Evolutionary conservation across 306 rosid species (phyloP).

Genomic region (Pachyrhizus erosus): DNA sequence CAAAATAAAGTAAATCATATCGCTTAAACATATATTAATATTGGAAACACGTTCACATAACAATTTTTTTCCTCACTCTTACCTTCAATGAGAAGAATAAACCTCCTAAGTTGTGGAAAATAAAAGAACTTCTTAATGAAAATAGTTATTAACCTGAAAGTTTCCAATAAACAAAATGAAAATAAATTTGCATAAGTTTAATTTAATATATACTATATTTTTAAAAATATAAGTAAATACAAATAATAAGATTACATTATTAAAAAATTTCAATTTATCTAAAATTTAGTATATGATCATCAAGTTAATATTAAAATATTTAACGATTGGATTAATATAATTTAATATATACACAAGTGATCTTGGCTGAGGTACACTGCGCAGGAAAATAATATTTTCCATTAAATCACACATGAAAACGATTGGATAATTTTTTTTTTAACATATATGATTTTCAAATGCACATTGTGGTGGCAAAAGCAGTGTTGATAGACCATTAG

Average conservation of each 20-base stretch:
- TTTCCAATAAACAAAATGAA: constrained; percentile 21
- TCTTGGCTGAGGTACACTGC: background rate
- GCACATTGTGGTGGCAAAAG: background rate
- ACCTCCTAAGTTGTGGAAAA: constrained; percentile 93
- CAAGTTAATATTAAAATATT: too few species aligned
- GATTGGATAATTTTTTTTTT: constrained; percentile 4
- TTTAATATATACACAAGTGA: too few species aligned
- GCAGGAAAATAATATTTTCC: background rate
- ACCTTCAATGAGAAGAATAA: constrained; percentile 99
- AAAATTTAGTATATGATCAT: too few species aligned
- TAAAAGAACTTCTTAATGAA: constrained; percentile 82
- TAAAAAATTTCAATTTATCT: too few species aligned
- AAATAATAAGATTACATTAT: too few species aligned
- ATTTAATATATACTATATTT: too few species aligned
- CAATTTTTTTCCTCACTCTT: constrained; percentile 12
- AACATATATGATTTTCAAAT: background rate
- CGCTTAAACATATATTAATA: constrained; percentile 14
- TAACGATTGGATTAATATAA: too few species aligned
- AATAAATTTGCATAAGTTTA: background rate
- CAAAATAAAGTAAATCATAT: constrained; percentile 21
- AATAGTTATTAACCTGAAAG: constrained; percentile 73
- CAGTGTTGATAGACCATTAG: constrained; percentile 4
- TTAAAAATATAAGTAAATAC: too few species aligned
- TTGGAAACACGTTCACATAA: constrained; percentile 14
- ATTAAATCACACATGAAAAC: background rate